These are phyloP conservation scores for Penicillium silybi DNA, from an alignment of 495 filamentous ascomycete species.

Conservation along the genomic window DNA sequence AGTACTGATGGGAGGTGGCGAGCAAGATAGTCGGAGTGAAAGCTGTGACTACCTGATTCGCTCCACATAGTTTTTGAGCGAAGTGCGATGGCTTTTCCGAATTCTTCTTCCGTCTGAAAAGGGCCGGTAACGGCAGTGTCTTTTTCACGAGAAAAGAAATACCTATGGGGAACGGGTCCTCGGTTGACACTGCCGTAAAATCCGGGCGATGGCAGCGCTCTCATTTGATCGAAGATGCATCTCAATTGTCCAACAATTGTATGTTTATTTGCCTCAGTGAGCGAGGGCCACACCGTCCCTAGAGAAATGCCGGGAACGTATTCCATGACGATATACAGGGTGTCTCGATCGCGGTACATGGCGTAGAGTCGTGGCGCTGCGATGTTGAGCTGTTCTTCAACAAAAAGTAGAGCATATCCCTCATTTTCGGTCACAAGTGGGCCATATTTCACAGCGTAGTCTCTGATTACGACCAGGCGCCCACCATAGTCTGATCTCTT, in stretches of 20 bases:
- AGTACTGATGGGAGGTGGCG: conserved; percentile 28
- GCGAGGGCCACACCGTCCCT: conserved; percentile 13
- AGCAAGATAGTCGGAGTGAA: conserved; percentile 29
- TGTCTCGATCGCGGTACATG: conserved; percentile 13
- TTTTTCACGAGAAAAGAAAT: conserved; percentile 26
- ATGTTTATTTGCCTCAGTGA: conserved; percentile 23
- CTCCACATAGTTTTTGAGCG: conserved; percentile 22
- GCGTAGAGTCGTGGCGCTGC: conserved; percentile 17
- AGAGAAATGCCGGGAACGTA: conserved; percentile 15
- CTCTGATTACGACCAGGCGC: conserved; percentile 14
- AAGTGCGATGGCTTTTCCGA: conserved; percentile 25
- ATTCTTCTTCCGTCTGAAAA: conserved; percentile 30
- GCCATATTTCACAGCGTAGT: conserved; percentile 20
- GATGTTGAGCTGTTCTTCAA: conserved; percentile 14
- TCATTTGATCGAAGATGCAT: conserved; percentile 26
- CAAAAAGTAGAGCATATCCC: conserved; percentile 14
- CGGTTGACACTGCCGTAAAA: conserved; percentile 24
- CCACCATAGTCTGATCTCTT: conserved; percentile 11
- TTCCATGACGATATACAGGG: conserved; percentile 19
- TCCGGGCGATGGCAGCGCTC: conserved; percentile 24
- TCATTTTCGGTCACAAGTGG: conserved; percentile 12
- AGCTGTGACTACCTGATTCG: conserved; percentile 14
- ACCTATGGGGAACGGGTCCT: conserved; percentile 27
- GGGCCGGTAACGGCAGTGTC: conserved; percentile 26
- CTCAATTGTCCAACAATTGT: conserved; percentile 17